Evolutionary conservation across 257 asterid genomes (phyloP).

Genomic region (Prunella vulgaris): DNA sequence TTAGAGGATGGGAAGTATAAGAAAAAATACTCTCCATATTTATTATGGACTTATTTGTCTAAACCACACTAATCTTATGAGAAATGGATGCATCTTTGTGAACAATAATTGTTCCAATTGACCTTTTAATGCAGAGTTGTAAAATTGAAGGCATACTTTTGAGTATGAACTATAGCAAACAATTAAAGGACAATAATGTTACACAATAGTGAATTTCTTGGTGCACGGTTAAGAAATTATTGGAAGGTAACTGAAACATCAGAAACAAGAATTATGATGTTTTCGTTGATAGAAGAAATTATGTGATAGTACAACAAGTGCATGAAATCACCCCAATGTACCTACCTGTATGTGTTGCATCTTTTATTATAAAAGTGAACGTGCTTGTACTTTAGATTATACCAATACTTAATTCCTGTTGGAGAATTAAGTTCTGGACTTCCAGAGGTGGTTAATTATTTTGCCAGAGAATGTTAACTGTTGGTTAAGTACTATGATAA

Average conservation of each 20-base stretch:
- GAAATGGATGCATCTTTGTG: not conserved
- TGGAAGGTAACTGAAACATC: not conserved
- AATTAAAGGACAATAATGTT: not conserved
- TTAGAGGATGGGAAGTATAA: not conserved
- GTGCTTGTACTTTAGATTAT: not conserved
- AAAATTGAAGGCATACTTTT: not conserved
- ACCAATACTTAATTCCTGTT: not conserved
- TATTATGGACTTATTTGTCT: not conserved
- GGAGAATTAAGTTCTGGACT: not conserved
- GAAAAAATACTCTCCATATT: not conserved
- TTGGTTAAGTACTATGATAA: not conserved
- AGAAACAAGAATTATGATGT: not conserved
- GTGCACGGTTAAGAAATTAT: not conserved
- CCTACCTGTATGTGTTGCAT: slow-evolving; percentile 9
- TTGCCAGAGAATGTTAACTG: not conserved
- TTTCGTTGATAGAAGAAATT: not conserved
- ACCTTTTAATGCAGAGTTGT: not conserved
- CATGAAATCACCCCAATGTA: not conserved
- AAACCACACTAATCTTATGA: not conserved
- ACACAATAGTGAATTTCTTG: not conserved
- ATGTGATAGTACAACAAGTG: not conserved
- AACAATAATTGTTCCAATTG: not conserved
- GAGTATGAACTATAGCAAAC: not conserved
- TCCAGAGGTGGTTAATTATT: not conserved
- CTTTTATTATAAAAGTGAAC: not conserved